A percentile compares a stretch with the other conserved stretches of the same genome.
Conservation (phyloP, 2,329 filamentous ascomycete genomes). For the Basipetospora chlamydospora region DNA sequence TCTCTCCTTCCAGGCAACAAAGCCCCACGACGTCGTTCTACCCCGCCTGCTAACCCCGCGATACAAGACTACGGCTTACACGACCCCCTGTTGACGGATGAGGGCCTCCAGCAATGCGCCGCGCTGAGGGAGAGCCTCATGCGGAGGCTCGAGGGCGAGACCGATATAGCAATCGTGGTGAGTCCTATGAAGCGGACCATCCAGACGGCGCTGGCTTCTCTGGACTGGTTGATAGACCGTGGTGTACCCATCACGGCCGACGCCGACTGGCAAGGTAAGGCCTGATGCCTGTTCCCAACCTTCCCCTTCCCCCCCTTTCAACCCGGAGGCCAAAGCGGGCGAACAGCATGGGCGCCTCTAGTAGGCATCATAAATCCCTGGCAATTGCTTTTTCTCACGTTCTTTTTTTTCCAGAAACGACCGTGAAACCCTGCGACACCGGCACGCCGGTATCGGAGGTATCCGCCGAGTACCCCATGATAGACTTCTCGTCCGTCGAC, state of each 20-base stretch:
- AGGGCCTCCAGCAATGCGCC: slow-evolving; percentile 34
- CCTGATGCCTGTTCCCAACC: background rate
- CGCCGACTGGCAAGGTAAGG: slow-evolving; percentile 49
- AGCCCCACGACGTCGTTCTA: slow-evolving; percentile 10
- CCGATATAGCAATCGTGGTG: slow-evolving; percentile 37
- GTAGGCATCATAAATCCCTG: too few species aligned
- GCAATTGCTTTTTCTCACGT: slow-evolving; percentile 1
- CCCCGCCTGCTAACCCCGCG: too few species aligned
- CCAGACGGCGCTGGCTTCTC: slow-evolving; percentile 43
- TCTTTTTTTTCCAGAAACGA: slow-evolving; percentile 32
- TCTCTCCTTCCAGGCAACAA: background rate
- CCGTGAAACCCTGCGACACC: slow-evolving; percentile 44
- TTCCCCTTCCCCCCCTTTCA: too few species aligned
- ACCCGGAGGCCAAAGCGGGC: too few species aligned
- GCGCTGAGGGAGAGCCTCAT: slow-evolving; percentile 27
- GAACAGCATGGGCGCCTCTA: too few species aligned
- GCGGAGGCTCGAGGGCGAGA: slow-evolving; percentile 19
- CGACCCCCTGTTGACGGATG: slow-evolving; percentile 35
- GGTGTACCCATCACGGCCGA: slow-evolving; percentile 40
- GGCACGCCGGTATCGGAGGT: slow-evolving; percentile 34
- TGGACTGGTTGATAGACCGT: slow-evolving; percentile 42
- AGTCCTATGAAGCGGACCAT: slow-evolving; percentile 53
- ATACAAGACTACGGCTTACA: slow-evolving; percentile 31
- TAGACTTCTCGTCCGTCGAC: slow-evolving; percentile 44
- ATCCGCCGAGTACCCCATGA: slow-evolving; percentile 31